A percentile compares a stretch with the other conserved stretches of the same genome.
These are phyloP conservation scores for Salix udensis DNA, from an alignment of 345 rosid genomes.

Conservation along the genomic window DNA sequence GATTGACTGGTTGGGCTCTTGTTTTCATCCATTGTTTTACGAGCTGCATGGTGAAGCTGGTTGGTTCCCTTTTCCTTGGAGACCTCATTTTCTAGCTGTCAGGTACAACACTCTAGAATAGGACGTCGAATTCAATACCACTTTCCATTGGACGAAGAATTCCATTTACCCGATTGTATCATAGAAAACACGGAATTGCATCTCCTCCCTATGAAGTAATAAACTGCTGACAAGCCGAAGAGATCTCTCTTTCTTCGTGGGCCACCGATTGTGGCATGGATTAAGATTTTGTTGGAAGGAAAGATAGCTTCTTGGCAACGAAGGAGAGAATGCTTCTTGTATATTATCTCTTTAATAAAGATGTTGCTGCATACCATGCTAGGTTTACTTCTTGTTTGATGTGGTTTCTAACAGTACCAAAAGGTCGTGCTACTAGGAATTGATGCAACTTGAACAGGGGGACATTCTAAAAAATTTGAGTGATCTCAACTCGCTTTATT, in stretches of 20 bases:
- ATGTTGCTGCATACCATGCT: constrained; percentile 2
- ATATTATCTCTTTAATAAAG: constrained; percentile 23
- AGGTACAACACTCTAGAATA: not conserved
- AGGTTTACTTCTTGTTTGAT: not conserved
- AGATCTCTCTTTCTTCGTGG: not conserved
- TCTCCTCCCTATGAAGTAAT: constrained; percentile 4
- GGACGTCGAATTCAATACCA: constrained; percentile 11
- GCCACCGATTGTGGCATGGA: not conserved
- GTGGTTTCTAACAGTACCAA: not conserved
- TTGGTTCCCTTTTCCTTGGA: constrained; percentile 19
- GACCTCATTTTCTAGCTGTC: constrained; percentile 10
- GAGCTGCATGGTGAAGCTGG: constrained; percentile 5
- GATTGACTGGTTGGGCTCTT: constrained; percentile 17
- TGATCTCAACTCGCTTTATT: not conserved
- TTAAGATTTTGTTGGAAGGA: constrained; percentile 18
- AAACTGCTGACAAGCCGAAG: constrained; percentile 7
- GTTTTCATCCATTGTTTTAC: constrained; percentile 17
- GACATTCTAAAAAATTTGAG: not conserved
- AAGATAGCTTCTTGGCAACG: constrained; percentile 17
- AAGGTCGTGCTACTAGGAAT: not conserved
- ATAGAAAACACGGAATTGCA: not conserved
- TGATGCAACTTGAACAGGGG: not conserved
- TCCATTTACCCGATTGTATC: constrained; percentile 7
- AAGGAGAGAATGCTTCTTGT: constrained; percentile 20
- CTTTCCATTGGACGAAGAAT: constrained; percentile 11